A percentile compares a stretch with the other conserved stretches of the same genome.
Conservation (phyloP, 75 land plant species). For the Cunninghamia lanceolata region DNA sequence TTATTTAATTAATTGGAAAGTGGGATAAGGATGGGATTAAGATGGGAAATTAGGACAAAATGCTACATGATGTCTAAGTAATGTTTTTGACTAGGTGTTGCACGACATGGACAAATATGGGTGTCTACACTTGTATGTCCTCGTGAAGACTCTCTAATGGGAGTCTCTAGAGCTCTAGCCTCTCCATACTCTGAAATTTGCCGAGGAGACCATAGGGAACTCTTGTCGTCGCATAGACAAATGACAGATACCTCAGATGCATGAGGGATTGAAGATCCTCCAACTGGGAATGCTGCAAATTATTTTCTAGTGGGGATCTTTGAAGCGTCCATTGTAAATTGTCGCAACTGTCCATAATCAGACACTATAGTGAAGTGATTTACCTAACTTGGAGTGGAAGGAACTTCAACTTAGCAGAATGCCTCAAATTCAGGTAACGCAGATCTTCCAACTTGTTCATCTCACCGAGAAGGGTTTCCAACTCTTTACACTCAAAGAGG, state of each 20-base stretch:
- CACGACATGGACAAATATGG: too few relatives aligned
- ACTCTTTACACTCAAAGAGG: neutral
- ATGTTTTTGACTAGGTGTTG: too few relatives aligned
- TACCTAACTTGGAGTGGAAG: neutral
- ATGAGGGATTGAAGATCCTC: neutral
- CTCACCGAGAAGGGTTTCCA: neutral
- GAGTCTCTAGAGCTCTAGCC: neutral
- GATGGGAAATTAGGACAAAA: too few relatives aligned
- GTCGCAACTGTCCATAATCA: neutral
- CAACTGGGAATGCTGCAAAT: neutral
- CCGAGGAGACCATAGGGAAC: neutral
- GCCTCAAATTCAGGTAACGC: conserved; percentile 2
- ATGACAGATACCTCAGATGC: neutral
- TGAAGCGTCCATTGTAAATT: neutral
- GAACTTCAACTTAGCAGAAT: neutral
- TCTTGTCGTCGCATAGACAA: neutral
- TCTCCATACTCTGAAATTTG: neutral
- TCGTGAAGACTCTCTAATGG: neutral
- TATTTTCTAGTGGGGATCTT: neutral
- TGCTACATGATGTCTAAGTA: too few relatives aligned
- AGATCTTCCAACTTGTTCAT: neutral
- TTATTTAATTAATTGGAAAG: too few relatives aligned
- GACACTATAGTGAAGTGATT: neutral
- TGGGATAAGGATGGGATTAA: too few relatives aligned
- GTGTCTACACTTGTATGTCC: neutral